phyloP scores from a whole-genome alignment of 768 basidiomycete genomes.

The Phaffia tasmanica region DNA sequence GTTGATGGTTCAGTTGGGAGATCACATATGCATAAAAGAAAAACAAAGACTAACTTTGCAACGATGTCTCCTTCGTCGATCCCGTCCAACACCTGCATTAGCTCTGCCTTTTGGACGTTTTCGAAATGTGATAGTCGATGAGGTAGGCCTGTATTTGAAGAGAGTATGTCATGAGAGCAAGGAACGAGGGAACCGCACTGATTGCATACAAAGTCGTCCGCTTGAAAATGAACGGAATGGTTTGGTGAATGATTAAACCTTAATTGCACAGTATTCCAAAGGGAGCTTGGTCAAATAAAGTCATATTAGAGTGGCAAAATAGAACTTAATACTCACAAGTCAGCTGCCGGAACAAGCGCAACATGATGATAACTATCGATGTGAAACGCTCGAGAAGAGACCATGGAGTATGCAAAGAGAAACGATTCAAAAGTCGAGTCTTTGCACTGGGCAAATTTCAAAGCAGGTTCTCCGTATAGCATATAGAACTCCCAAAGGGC shows the following conservation, averaged over 20 bases:
- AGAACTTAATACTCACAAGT: constrained; percentile 48
- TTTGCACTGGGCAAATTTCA: constrained; percentile 12
- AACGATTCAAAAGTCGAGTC: constrained; percentile 39
- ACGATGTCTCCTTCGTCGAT: constrained; percentile 53
- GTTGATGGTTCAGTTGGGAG: neutral
- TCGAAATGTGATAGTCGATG: neutral
- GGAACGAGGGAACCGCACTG: constrained; percentile 57
- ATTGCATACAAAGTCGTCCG: constrained; percentile 61
- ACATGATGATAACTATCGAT: constrained; percentile 71
- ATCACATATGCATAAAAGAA: neutral
- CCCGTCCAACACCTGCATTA: constrained; percentile 11
- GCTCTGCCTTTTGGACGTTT: constrained; percentile 13
- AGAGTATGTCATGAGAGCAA: constrained; percentile 53
- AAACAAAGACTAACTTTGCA: constrained; percentile 37
- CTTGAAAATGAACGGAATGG: constrained; percentile 59
- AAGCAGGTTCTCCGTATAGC: constrained; percentile 26
- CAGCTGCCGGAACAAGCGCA: constrained; percentile 74
- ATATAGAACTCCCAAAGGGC: constrained; percentile 22
- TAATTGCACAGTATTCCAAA: neutral
- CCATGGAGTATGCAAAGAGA: constrained; percentile 51
- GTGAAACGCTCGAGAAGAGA: constrained; percentile 71
- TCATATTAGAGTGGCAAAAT: constrained; percentile 25
- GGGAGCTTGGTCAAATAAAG: neutral
- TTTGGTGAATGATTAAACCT: constrained; percentile 65
- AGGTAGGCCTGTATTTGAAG: neutral